Evolutionary conservation across 371 early-diverging fungal genomes (phyloP), one percentile per base, ranked within the genome.

Genomic region (Mucor circinelloides): DNA sequence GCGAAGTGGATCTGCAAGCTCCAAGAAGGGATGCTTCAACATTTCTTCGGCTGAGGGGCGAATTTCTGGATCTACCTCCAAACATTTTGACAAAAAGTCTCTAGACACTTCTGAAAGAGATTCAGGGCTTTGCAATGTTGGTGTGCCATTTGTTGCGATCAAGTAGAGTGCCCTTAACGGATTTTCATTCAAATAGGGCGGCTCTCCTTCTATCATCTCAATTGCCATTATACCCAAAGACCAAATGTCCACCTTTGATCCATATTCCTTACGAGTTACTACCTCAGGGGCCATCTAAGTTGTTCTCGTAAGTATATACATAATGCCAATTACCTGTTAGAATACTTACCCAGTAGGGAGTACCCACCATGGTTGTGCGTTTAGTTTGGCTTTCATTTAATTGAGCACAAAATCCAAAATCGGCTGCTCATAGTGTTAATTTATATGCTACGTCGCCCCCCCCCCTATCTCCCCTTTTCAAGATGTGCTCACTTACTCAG

Each of bases 171-270:
- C 93, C 25, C 88, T 69, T 23, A 92, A 78, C 5, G 91, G 91
- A 58, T 91, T 87, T 68, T 92, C 93, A 64, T 91, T 86, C 21
- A 93, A 75, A 70, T 93, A 95, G 40, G 96, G 96, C 19, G 94
- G 94, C 67, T 90, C 90, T 25, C 93, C 91, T 71, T 89, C 84
- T 42, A 88, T 69, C 84, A 91, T 84, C 71, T 94, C 92, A 60
- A 91, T 91, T 8, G 89, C 76, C 79, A 95, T 89, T 64, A 96
- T 94, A n/a, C 95, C 97, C 6, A 95, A 78, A 12, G 93, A 91
- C 97, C 97, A 97, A 19, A 95, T 83, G 70, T 97, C 97, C 27
- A 92, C 93, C 58, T 88, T 90, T 58, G 87, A 84, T n/a, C 90
- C 93, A 69, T 95, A 95, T 68, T 89, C 91, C 68, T 91, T 90